Percentiles rank a stretch among this genome's conserved stretches.
These are phyloP conservation scores for Neonectria coccinea DNA, from an alignment of 2,329 filamentous ascomycete species.

Conservation along the genomic window DNA sequence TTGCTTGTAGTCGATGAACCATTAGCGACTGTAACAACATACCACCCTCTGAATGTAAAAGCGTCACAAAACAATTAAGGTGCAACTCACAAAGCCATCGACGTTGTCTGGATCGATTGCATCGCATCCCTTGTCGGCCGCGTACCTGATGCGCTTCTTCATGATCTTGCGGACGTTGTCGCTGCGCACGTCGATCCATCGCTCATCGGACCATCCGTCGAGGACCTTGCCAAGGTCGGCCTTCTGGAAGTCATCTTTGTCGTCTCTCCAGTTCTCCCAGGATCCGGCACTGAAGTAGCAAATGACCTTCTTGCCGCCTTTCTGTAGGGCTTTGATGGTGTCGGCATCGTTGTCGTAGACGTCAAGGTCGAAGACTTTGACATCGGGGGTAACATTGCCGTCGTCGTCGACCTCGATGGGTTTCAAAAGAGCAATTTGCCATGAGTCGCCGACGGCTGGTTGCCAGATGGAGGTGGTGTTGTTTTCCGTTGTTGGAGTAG, in stretches of 20 bases:
- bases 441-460: constrained; percentile 63
- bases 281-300: constrained; percentile 82
- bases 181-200: constrained; percentile 72
- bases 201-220: constrained; percentile 74
- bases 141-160: constrained; percentile 68
- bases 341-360: constrained; percentile 65
- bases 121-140: constrained; percentile 72
- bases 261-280: constrained; percentile 72
- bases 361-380: constrained; percentile 62
- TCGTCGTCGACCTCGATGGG: constrained; percentile 58
- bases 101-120: constrained; percentile 79
- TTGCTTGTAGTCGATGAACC: constrained; percentile 49
- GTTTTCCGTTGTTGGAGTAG: constrained; percentile 25
- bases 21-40: background rate
- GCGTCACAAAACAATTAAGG: background rate
- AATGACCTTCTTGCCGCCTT: constrained; percentile 70
- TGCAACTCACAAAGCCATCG: constrained; percentile 67
- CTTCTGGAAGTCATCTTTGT: constrained; percentile 65
- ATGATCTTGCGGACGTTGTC: constrained; percentile 73
- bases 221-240: constrained; percentile 69
- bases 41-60: too few relatives aligned
- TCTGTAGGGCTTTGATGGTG: constrained; percentile 66
- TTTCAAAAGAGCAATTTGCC: constrained; percentile 70
- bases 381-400: constrained; percentile 55
- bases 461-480: constrained; percentile 57